Conservation (phyloP, 176 grass and related monocot genomes). For the Musa beccarii region DNA sequence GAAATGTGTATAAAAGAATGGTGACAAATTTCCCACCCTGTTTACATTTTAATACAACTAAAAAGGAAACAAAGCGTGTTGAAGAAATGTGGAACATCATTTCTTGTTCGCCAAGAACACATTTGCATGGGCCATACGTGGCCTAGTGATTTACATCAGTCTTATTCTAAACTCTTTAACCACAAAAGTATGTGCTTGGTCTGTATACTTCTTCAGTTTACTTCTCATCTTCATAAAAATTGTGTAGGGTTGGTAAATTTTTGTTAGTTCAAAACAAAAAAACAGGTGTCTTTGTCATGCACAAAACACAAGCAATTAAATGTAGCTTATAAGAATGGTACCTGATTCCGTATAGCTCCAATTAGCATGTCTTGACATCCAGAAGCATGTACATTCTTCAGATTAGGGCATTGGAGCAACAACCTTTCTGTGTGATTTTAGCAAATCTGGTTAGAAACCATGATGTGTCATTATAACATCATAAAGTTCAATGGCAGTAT, state of each 20-base stretch:
- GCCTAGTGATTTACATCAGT: too few relatives aligned
- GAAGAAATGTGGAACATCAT: too few relatives aligned
- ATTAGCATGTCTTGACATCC: conserved; percentile 84
- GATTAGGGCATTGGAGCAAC: conserved; percentile 72
- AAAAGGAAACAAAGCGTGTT: too few relatives aligned
- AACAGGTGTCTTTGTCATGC: not conserved
- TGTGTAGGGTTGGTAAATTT: too few relatives aligned
- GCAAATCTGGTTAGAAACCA: not conserved
- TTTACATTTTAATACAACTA: too few relatives aligned
- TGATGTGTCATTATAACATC: not conserved
- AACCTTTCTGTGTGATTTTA: conserved; percentile 50
- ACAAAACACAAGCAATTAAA: not conserved
- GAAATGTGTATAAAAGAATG: not conserved
- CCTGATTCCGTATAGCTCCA: conserved; percentile 86
- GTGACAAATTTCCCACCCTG: not conserved
- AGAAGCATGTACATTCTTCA: conserved; percentile 66
- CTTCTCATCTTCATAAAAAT: too few relatives aligned
- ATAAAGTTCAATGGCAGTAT: not conserved
- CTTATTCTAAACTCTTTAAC: too few relatives aligned
- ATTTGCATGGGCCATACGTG: too few relatives aligned
- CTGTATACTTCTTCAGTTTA: too few relatives aligned
- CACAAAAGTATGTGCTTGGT: too few relatives aligned
- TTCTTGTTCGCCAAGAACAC: too few relatives aligned
- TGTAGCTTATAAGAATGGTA: conserved; percentile 16
- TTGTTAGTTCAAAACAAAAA: too few relatives aligned